These are phyloP conservation scores for Pichia sp. DNA, from an alignment of 1,139 yeast genomes.

Conservation along the genomic window DNA sequence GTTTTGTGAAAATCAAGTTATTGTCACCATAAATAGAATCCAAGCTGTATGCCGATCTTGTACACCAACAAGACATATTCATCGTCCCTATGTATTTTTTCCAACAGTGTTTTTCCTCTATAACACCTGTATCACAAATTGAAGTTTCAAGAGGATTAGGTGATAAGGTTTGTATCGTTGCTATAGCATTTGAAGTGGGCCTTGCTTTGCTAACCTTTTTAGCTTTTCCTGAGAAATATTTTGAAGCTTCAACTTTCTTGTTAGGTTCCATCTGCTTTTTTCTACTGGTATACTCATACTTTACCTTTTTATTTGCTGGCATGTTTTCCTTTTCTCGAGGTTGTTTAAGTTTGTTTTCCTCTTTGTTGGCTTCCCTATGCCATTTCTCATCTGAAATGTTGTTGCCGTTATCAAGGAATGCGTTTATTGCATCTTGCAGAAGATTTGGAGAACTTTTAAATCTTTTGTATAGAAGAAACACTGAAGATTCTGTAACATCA, in stretches of 20 bases:
- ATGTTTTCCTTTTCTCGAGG: not conserved
- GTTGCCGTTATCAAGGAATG: conserved; percentile 25
- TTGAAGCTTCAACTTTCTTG: conserved; percentile 4
- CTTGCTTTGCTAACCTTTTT: not conserved
- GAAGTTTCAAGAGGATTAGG: not conserved
- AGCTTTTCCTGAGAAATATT: not conserved
- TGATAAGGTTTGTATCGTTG: not conserved
- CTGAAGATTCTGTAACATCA: conserved; percentile 15
- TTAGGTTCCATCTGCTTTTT: conserved; percentile 8
- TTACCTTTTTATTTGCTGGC: not conserved
- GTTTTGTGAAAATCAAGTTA: conserved; percentile 35
- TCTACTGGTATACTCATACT: conserved; percentile 14
- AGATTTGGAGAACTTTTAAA: conserved; percentile 15
- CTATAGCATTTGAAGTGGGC: too few relatives aligned
- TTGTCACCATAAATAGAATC: conserved; percentile 44
- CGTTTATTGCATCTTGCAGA: conserved; percentile 27
- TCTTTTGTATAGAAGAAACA: conserved; percentile 18
- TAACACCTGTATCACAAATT: too few relatives aligned
- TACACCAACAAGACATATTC: conserved; percentile 77
- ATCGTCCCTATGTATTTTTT: conserved; percentile 58
- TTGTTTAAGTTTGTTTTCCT: not conserved
- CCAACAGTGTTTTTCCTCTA: conserved; percentile 16
- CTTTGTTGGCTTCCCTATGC: not conserved
- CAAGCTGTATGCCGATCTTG: conserved; percentile 57
- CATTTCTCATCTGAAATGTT: conserved; percentile 2